Base-by-base conservation (phyloP, 768 basidiomycete genomes). In the Auricularia sp. region DNA sequence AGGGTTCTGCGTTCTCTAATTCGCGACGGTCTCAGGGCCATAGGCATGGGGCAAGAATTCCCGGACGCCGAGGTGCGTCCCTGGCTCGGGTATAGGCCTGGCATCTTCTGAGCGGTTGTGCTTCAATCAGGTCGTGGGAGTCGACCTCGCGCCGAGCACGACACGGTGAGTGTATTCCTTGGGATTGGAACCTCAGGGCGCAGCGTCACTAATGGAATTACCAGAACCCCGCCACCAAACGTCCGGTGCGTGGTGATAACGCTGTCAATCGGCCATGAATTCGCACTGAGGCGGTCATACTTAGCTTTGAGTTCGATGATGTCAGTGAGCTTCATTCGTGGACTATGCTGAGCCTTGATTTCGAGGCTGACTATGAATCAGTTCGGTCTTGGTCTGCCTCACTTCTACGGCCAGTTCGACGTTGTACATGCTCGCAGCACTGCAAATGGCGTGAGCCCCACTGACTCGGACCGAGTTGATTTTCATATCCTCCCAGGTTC, bases 221-320 rank as follows among this genome's bases (percentile, higher is more conserved):
- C 29, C 29, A 29, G 29, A 29, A 29, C 29, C 29, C 36, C 73
- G 11, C 73, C 74, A 18, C 54, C 65, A 37, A 75, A 75, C 61
- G 73, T 73, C 67, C 70, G 74, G 74, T 74, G 62, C n/a, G 71
- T 69, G 21, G 34, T 16, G 24, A 54, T 35, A 29, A 29, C 29
- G 29, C 29, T 29, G 29, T 29, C 29, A 29, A 29, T 16, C 35
- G 29, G 62, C 54, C 39, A 37, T 54, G 44, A 29, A 35, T 6
- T 34, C 61, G 35, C 45, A 42, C 35, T 59, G 39, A 51, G 47
- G 33, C 16, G 29, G 24, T 42, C 7, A 34, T 36, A 39, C 56
- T 64, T 21, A 74, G 73, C 3, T 76, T 76, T 51, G 75, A 76
- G 61, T 74, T 76, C 54, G 75, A 76, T 63, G 75, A 76, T 65